A percentile compares a stretch with the other conserved stretches of the same genome.
Conservation (phyloP, 495 filamentous ascomycete species). For the Cenococcum geophilum region DNA sequence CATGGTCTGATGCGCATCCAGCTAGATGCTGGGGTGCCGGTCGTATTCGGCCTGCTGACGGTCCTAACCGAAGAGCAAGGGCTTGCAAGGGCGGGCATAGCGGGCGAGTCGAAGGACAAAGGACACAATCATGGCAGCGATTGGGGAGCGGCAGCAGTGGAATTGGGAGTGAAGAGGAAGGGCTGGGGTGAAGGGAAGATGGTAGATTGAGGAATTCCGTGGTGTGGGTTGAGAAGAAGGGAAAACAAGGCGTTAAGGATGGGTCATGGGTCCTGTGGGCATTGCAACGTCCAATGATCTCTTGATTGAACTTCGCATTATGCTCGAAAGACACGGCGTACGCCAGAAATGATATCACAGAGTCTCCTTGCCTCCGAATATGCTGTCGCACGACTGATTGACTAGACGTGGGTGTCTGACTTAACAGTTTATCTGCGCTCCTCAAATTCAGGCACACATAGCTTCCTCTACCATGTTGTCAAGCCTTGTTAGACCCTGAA, state of each 20-base stretch:
- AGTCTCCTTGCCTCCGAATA: too few species aligned
- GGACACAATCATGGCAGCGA: constrained; percentile 40
- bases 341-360: too few species aligned
- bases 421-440: too few species aligned
- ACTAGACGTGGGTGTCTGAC: too few species aligned
- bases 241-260: background rate
- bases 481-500: too few species aligned
- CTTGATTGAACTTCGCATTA: too few species aligned
- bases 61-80: constrained; percentile 85
- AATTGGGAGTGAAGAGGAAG: constrained; percentile 64
- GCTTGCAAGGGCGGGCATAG: constrained; percentile 72
- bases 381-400: too few species aligned
- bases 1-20: constrained; percentile 93
- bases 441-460: too few species aligned
- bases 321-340: too few species aligned
- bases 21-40: constrained; percentile 76
- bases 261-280: background rate
- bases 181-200: constrained; percentile 62
- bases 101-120: constrained; percentile 42
- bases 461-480: too few species aligned
- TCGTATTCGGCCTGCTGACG: constrained; percentile 90
- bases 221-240: background rate
- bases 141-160: constrained; percentile 58
- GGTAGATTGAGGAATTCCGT: constrained; percentile 27
- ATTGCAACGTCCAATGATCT: background rate